phyloP scores from a whole-genome alignment of 73 alveolate genomes.

The Paramecium sexaurelia region DNA sequence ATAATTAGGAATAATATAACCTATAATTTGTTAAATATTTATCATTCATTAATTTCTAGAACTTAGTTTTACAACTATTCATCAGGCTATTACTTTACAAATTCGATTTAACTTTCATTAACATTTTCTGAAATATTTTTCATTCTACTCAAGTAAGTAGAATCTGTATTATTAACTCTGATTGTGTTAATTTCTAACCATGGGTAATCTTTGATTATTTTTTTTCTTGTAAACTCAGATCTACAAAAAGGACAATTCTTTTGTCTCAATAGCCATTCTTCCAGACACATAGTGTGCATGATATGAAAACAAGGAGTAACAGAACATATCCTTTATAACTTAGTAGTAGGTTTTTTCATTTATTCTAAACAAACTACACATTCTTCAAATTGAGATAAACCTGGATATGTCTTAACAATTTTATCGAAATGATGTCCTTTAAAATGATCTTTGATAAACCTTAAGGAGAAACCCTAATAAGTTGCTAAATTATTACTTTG shows the following conservation, averaged over 20 bases:
- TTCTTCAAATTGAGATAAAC: constrained; percentile 21
- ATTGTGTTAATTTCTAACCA: constrained; percentile 16
- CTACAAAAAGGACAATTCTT: constrained; percentile 51
- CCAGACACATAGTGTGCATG: not conserved
- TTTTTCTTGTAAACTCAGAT: not conserved
- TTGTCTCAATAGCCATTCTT: constrained; percentile 28
- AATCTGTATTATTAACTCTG: not conserved
- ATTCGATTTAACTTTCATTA: constrained; percentile 19
- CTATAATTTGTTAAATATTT: too few species aligned
- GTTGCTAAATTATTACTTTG: not conserved
- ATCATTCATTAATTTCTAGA: not conserved
- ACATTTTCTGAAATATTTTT: not conserved
- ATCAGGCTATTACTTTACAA: not conserved
- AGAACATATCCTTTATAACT: not conserved
- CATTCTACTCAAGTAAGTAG: not conserved
- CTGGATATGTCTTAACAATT: not conserved
- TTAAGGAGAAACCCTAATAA: constrained; percentile 6
- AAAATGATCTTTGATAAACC: not conserved
- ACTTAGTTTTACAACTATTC: not conserved
- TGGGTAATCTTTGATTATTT: not conserved
- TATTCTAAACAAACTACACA: constrained; percentile 37
- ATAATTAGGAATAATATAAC: too few species aligned
- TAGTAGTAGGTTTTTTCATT: not conserved
- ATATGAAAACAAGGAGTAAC: constrained; percentile 55
- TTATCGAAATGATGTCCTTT: not conserved